Base-by-base conservation (phyloP, 108 stramenopile species). In the Cyclostephanos tholiformis region DNA sequence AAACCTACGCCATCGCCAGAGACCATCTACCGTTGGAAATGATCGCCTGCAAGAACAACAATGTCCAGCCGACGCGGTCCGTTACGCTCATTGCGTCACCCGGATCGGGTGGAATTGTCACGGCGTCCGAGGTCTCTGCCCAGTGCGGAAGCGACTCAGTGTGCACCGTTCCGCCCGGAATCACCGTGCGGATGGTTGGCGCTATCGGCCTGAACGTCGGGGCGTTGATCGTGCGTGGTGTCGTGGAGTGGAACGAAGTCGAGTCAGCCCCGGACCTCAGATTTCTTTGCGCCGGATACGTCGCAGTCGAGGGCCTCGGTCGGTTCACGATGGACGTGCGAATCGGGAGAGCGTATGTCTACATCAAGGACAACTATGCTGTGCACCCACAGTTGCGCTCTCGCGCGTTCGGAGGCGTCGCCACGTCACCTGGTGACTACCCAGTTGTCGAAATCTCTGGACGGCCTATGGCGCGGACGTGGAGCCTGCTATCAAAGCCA, bases 291-390 rank as follows among this genome's bases (percentile, higher is more conserved):
- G 87, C 83, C 43, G 87, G 87, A 1, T 88, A 85, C 59, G 44
- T 85, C 23, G 87, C 83, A 43, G 68, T 85, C 14, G 78, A 76
- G 39, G 87, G 82, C n/a, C 43, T 44, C 20, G 79, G 83, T 27
- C 56, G 59, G 43, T 77, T 75, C 73, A 25, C 74, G 13, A 71
- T 88, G 39, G 65, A 76, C 29, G 12, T 65, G 5, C 19, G 58
- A 10, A 59, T 29, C 2, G 77, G 79, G 56, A 56, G 64, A 12
- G 84, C 75, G 3, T 88, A 79, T 61, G 73, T 88, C 13, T 88
- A 85, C 75, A 70, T 88, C 68, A 77, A 72, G 82, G 72, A 82
- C 66, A 88, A 88, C 51, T 84, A 85, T 17, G 83, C 83, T 67
- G 66, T 70, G 14, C 85, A 88, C 65, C 23, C 35, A 36, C 10